Base-by-base conservation (phyloP, 1,284 basidiomycete species). In the Apiotrichum mycotoxinovorans region DNA sequence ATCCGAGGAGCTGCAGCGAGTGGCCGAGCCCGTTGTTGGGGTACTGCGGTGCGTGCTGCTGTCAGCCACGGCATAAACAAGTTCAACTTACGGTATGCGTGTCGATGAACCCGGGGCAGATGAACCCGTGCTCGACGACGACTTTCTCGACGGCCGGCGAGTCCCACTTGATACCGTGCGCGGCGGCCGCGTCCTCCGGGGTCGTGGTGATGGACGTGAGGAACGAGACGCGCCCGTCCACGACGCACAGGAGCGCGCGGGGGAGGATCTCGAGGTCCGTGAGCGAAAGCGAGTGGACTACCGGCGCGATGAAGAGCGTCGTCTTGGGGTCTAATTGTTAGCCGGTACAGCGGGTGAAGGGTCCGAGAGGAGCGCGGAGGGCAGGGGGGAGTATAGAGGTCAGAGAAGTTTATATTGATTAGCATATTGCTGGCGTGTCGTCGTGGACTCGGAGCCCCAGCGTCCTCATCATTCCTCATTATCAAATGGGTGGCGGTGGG, bases 71-170 rank as follows among this genome's bases (percentile, higher is more conserved):
- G 45, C 17, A 3, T n/a, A 35, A 53, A 38, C 42, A 10, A 20
- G 22, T n/a, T n/a, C 1, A n/a, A 71, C 84, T 73, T 67, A 89
- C 88, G 27, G 86, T 90, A 74, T 95, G 91, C 26, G 91, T 94
- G 78, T 95, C 91, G 54, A 95, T 80, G 70, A 94, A 86, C 17
- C 92, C 92, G 4, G 93, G 92, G 67, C 90, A 84, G 52, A 96
- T 71, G 73, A 94, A 93, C 66, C 91, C 85, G 12, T 88, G 89
- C 1, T 80, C 70, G 45, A 79, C 79, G 22, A 93, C 77, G 51
- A 73, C 70, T 1, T 84, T 70, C 62, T 51, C 67, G n/a, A n/a
- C n/a, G n/a, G n/a, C n/a, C 3, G 60, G 52, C 22, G 58, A 51
- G 8, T 9, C 49, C 23, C 26, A 51, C 8, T 47, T 48, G 35